Evolutionary conservation across 106 monocot genomes (phyloP).

Genomic region (Acorus gramineus): DNA sequence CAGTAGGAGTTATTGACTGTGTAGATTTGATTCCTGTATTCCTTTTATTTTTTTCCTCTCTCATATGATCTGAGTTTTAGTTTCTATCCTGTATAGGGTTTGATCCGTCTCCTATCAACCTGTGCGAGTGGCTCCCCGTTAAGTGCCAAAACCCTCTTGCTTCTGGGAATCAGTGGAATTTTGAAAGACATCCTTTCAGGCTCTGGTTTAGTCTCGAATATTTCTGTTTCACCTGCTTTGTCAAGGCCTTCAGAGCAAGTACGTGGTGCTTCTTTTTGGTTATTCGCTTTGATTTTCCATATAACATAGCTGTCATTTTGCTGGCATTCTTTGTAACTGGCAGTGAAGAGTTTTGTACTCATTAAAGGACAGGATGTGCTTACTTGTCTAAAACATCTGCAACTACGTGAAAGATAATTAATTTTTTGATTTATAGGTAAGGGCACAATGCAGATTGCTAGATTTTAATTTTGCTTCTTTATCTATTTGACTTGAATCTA

Average conservation of each 20-base stretch:
- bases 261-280: background rate
- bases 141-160: conserved; percentile 77
- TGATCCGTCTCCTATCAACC: conserved; percentile 86
- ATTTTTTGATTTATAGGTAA: no score
- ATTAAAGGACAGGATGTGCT: no score
- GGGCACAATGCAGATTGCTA: no score
- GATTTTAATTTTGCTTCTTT: no score
- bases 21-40: no score
- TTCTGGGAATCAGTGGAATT: conserved; percentile 83
- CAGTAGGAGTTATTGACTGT: conserved; percentile 22
- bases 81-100: conserved; percentile 35
- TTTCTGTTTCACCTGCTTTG: conserved; percentile 77
- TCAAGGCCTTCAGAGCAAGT: conserved; percentile 98
- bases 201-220: conserved; percentile 60
- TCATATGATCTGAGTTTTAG: no score
- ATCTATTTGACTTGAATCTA: no score
- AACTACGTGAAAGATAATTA: no score
- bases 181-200: conserved; percentile 90
- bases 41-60: no score
- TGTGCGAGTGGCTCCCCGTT: conserved; percentile 94
- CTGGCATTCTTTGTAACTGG: background rate
- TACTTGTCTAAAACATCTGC: no score
- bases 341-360: background rate
- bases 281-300: background rate
- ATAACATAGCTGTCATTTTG: background rate